Evolutionary conservation across 352 stramenopile species (phyloP), one percentile per base, ranked within the genome.

Genomic region (Pythium oligandrum): DNA sequence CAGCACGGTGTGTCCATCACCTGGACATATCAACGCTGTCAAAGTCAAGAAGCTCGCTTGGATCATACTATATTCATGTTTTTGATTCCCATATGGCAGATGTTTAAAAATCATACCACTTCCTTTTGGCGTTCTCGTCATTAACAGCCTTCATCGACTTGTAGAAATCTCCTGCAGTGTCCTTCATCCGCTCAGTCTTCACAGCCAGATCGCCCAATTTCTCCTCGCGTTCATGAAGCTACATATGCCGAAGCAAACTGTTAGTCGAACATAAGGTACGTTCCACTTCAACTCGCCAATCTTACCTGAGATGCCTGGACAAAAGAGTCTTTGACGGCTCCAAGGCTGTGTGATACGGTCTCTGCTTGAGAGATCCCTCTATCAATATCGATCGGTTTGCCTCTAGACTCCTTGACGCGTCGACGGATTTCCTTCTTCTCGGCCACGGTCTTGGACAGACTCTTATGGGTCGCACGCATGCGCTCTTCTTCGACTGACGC

Each of bases 381-480:
- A 3, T 44, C 33, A 36, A 99, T 88, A 70, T 98, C 99, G 40
- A 98, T 96, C 12, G 91, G 88, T 53, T 96, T 96, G 40, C 93
- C 95, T 64, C 97, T 93, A 70, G 98, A 98, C 26, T 84, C 68
- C 40, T 77, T 61, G 66, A 97, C 98, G 39, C 86, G 81, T 5
- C 81, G 85, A 55, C 65, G 53, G 44, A 88, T 64, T 53, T 89
- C 78, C 48, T 84, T 75, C 46, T 71, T 70, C 64, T 83, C 76
- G 2, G 66, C 71, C 66, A 86, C 78, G 46, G 81, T 74, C 57
- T 71, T 73, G 57, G 76, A 75, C 57, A 86, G 78, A 45, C 78
- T 74, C 54, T 72, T 70, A 44, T 76, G 78, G 43, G 78, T 74
- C 17, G 64, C 78, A 37, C 69, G 74, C 43, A 73, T 74, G 42